Percentiles rank a stretch among this genome's conserved stretches.
Evolutionary conservation across 176 grass and related monocot species (phyloP).

Genomic region (Stipa capillata): DNA sequence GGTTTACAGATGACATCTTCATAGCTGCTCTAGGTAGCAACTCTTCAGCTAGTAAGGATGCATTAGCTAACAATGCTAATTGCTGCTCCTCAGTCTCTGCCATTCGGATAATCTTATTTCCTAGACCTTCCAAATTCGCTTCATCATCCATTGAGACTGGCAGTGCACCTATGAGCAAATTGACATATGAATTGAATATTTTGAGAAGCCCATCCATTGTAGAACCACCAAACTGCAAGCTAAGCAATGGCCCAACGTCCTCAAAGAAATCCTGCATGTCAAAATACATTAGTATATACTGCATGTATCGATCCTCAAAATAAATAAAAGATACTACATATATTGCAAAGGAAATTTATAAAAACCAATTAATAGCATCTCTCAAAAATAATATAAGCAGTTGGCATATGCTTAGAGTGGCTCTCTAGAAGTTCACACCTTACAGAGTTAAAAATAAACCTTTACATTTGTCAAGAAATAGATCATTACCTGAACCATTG

Average conservation of each 20-base stretch:
- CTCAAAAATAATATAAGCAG: background rate
- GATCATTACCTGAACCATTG: constrained; percentile 89
- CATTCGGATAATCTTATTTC: constrained; percentile 69
- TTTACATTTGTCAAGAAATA: background rate
- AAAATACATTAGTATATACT: constrained; percentile 5
- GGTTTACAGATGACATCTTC: constrained; percentile 59
- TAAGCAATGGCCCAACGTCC: constrained; percentile 80
- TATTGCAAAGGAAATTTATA: background rate
- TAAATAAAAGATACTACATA: background rate
- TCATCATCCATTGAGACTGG: constrained; percentile 79
- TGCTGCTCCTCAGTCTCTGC: constrained; percentile 86
- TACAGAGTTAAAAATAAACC: background rate
- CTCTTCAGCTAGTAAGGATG: constrained; percentile 93
- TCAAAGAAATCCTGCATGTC: constrained; percentile 84
- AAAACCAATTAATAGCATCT: background rate
- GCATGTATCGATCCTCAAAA: constrained; percentile 1
- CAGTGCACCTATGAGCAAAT: constrained; percentile 76
- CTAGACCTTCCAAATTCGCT: constrained; percentile 61
- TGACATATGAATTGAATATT: constrained; percentile 75
- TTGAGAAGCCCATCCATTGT: constrained; percentile 75
- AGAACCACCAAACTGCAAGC: constrained; percentile 71
- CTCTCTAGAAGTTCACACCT: background rate
- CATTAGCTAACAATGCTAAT: constrained; percentile 78
- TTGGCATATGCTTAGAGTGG: background rate
- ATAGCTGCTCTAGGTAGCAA: constrained; percentile 83